These are phyloP conservation scores for Ophiostoma perfectum DNA, from an alignment of 2,329 filamentous ascomycete species.

Conservation along the genomic window DNA sequence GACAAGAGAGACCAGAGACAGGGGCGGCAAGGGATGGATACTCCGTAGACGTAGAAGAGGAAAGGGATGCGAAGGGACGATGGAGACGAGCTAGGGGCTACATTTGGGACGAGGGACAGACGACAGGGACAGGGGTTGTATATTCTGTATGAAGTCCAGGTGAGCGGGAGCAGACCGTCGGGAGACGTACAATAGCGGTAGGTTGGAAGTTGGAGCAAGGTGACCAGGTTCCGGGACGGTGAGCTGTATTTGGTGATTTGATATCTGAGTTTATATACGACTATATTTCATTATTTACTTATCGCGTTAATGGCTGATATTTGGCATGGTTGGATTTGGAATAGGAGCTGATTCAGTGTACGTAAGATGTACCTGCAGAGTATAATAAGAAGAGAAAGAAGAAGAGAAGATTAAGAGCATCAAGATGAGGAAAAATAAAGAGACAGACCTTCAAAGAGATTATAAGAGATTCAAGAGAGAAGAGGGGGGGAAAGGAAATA, in stretches of 20 bases:
- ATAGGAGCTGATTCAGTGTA: conserved; percentile 2
- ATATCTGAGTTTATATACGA: neutral
- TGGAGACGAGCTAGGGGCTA: neutral
- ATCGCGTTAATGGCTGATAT: neutral
- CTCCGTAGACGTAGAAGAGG: neutral
- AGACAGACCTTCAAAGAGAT: neutral
- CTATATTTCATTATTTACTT: neutral
- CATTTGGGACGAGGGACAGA: neutral
- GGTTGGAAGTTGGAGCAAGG: neutral
- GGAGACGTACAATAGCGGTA: neutral
- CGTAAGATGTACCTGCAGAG: neutral
- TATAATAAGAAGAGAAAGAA: neutral
- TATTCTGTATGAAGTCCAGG: neutral
- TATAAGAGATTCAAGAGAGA: neutral
- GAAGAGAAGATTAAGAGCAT: neutral
- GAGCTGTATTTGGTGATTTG: neutral
- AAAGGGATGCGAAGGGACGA: neutral
- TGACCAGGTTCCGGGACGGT: neutral
- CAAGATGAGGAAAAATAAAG: neutral
- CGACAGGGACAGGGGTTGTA: neutral
- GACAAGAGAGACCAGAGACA: neutral
- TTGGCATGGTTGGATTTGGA: neutral
- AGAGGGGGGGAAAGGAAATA: neutral
- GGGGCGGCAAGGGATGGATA: conserved; percentile 1
- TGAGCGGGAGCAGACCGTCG: neutral